Evolutionary conservation across 2,329 filamentous ascomycete genomes (phyloP).

Genomic region (Aureobasidium zeae): DNA sequence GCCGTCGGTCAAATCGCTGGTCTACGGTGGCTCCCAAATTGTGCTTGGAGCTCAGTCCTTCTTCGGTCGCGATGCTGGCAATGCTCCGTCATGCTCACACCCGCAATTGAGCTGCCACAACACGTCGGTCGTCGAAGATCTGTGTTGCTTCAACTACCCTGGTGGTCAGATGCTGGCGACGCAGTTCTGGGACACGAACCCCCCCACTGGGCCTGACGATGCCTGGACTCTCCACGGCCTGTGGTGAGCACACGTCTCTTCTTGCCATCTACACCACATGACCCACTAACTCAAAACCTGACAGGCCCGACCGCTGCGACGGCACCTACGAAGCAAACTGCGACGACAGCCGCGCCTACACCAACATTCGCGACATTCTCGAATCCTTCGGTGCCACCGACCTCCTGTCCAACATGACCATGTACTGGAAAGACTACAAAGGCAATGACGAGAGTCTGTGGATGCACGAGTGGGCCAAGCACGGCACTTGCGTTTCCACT

Average conservation of each 20-base stretch:
- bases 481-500: slow-evolving; percentile 65
- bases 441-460: slow-evolving; percentile 57
- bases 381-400: slow-evolving; percentile 44
- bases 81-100: slow-evolving; percentile 27
- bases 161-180: slow-evolving; percentile 64
- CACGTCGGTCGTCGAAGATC: slow-evolving; percentile 49
- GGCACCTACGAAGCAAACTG: slow-evolving; percentile 60
- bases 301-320: slow-evolving; percentile 49
- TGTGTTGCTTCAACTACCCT: slow-evolving; percentile 67
- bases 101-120: slow-evolving; percentile 55
- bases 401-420: slow-evolving; percentile 57
- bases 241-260: slow-evolving; percentile 33
- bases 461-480: slow-evolving; percentile 64
- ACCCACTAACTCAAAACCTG: background rate
- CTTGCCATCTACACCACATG: background rate
- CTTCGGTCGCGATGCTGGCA: slow-evolving; percentile 4
- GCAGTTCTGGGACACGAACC: slow-evolving; percentile 67
- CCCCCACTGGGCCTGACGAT: slow-evolving; percentile 54
- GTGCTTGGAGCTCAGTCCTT: slow-evolving; percentile 1
- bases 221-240: slow-evolving; percentile 69
- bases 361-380: slow-evolving; percentile 56
- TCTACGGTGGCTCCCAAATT: slow-evolving; percentile 10
- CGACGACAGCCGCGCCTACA: slow-evolving; percentile 52
- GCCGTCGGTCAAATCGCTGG: slow-evolving; percentile 7
- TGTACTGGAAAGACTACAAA: slow-evolving; percentile 61